These are phyloP conservation scores for Fraxinus americana DNA, from an alignment of 257 asterid genomes.

Conservation along the genomic window DNA sequence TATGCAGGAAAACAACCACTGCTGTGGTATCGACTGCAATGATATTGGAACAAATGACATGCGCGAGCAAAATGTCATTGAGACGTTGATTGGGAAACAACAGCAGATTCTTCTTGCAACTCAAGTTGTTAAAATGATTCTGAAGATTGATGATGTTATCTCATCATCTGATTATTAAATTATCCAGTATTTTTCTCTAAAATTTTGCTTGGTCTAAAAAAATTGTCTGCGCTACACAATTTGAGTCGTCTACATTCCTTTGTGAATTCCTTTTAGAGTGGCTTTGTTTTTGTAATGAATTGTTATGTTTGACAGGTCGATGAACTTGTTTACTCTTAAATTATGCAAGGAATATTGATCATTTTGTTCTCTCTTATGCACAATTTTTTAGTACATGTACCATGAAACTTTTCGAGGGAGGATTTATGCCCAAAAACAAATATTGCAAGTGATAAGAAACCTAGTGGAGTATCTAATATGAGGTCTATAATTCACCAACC, in stretches of 20 bases:
- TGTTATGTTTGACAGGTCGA: neutral
- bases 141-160: constrained; percentile 84
- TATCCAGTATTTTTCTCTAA: neutral
- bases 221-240: neutral
- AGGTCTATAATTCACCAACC: constrained; percentile 34
- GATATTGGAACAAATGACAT: constrained; percentile 88
- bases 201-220: neutral
- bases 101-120: constrained; percentile 88
- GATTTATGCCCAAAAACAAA: neutral
- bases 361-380: neutral
- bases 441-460: constrained; percentile 28
- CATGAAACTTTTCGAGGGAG: neutral
- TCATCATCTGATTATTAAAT: constrained; percentile 69
- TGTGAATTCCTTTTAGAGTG: neutral
- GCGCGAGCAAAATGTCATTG: constrained; percentile 86
- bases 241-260: neutral
- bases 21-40: constrained; percentile 84
- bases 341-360: neutral
- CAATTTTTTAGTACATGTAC: neutral
- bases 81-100: constrained; percentile 83
- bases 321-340: neutral
- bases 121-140: constrained; percentile 88
- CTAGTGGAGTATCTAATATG: constrained; percentile 30
- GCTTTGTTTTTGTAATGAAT: neutral
- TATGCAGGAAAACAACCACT: constrained; percentile 64